These are phyloP conservation scores for Lentinula guzmanii DNA, from an alignment of 768 basidiomycete species.

Conservation along the genomic window DNA sequence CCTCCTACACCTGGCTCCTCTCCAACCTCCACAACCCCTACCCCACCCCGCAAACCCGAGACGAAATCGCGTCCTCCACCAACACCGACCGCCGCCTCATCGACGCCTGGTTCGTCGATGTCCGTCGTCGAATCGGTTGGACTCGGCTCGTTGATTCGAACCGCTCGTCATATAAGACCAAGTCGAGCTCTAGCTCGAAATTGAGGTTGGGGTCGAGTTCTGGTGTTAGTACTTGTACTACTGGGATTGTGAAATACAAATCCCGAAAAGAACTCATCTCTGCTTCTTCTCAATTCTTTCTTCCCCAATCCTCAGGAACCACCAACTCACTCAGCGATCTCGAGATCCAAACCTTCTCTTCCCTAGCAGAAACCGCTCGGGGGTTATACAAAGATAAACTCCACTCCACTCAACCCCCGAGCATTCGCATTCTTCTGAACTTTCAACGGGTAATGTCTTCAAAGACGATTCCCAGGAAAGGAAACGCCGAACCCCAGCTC, in stretches of 20 bases:
- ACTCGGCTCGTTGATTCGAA: conserved; percentile 1
- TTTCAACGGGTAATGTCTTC: too few relatives aligned
- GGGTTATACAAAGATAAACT: too few relatives aligned
- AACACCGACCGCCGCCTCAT: conserved; percentile 10
- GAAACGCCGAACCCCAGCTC: too few relatives aligned
- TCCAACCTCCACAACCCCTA: conserved; percentile 25
- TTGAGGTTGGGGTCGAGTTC: too few relatives aligned
- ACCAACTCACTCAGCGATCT: background rate
- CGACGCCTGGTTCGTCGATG: conserved; percentile 20
- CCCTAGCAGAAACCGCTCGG: too few relatives aligned
- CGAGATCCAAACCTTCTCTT: too few relatives aligned
- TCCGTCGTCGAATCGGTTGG: conserved; percentile 27
- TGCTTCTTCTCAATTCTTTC: background rate
- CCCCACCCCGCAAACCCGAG: conserved; percentile 17
- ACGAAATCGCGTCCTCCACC: conserved; percentile 7
- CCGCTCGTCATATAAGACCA: background rate
- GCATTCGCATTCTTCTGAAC: too few relatives aligned
- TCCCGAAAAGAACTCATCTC: background rate
- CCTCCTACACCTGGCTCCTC: background rate
- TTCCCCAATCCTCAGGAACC: background rate
- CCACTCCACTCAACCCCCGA: too few relatives aligned
- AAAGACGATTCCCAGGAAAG: too few relatives aligned
- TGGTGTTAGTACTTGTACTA: too few relatives aligned
- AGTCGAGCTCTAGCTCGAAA: too few relatives aligned
- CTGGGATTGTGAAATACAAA: background rate